Evolutionary conservation across 2,329 filamentous ascomycete species (phyloP).

Genomic region (Fragosphaeria purpurea): DNA sequence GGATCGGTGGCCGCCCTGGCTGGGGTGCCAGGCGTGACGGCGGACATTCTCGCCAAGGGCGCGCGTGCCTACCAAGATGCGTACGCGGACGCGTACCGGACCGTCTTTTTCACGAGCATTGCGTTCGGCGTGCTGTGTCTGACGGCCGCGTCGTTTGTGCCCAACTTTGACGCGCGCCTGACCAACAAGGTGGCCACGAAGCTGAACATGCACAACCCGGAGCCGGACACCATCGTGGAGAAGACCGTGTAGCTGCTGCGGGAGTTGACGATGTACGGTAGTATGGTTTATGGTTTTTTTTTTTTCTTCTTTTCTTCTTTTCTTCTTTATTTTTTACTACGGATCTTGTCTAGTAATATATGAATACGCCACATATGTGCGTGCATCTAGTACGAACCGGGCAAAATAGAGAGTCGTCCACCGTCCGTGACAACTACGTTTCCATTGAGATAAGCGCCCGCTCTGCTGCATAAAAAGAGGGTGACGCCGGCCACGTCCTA

Average conservation of each 20-base stretch:
- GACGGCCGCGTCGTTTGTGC: conserved; percentile 12
- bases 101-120: conserved; percentile 19
- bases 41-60: conserved; percentile 17
- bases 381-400: neutral
- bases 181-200: conserved; percentile 10
- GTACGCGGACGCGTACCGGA: conserved; percentile 18
- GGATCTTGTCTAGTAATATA: no score
- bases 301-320: no score
- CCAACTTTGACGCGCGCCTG: conserved; percentile 10
- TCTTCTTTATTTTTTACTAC: no score
- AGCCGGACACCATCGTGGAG: no score
- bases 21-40: conserved; percentile 17
- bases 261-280: no score
- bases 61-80: conserved; percentile 19
- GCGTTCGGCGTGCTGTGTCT: conserved; percentile 18
- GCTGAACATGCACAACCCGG: neutral
- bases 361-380: no score
- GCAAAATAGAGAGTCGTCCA: neutral
- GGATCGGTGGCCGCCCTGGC: conserved; percentile 17
- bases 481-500: neutral
- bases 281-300: no score
- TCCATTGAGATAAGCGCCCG: conserved; percentile 1
- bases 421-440: conserved; percentile 1
- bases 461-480: conserved; percentile 1
- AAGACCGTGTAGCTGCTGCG: no score